A percentile compares a stretch with the other conserved stretches of the same genome.
Evolutionary conservation across 1,139 yeast species (phyloP).

Genomic region (Trichomonascaceae sp.): DNA sequence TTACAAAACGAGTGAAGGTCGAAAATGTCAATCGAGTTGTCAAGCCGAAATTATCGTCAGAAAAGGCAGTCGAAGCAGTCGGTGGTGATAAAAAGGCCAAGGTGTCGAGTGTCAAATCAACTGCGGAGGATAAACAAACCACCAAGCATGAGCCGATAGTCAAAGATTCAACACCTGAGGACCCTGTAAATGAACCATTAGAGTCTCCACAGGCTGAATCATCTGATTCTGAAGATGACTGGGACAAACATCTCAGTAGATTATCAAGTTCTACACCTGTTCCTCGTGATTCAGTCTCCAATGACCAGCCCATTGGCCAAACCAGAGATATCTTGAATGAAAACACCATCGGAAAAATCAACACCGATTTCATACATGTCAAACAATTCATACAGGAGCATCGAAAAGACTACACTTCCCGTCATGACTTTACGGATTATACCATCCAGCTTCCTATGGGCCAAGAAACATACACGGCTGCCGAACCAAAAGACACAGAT

Average conservation of each 20-base stretch:
- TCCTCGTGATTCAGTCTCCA: not conserved
- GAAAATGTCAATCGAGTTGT: not conserved
- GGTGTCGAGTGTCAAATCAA: too few relatives aligned
- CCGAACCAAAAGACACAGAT: conserved; percentile 29
- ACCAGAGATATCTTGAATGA: conserved; percentile 1
- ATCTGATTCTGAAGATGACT: conserved; percentile 15
- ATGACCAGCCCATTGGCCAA: not conserved
- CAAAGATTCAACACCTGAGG: not conserved
- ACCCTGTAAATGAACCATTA: not conserved
- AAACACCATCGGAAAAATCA: not conserved
- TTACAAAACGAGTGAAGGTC: not conserved
- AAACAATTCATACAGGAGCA: not conserved
- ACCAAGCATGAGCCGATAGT: not conserved
- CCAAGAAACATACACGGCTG: conserved; percentile 18
- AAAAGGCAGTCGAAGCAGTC: not conserved
- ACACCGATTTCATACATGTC: not conserved
- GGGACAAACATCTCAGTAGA: conserved; percentile 15
- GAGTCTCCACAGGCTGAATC: not conserved
- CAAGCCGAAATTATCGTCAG: not conserved
- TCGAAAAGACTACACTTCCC: not conserved
- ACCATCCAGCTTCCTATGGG: conserved; percentile 22
- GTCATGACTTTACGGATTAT: not conserved
- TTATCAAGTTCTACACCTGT: conserved; percentile 11
- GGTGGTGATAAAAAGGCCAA: not conserved
- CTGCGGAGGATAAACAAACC: too few relatives aligned